Base-by-base conservation (phyloP, 331 rosid species). In the Stylosanthes scabra region DNA sequence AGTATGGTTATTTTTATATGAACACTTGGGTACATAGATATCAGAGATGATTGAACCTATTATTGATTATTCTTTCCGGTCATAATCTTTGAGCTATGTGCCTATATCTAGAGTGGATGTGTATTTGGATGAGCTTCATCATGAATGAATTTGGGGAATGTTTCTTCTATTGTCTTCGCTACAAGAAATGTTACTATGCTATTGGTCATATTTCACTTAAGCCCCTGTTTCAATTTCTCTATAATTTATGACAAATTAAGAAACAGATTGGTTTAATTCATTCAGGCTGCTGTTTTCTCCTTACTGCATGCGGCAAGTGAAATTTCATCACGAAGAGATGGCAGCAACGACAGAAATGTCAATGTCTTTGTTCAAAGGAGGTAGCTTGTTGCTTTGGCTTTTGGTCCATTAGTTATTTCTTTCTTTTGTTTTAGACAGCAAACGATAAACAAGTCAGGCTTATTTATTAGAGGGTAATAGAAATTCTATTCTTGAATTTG, bases 231-330 rank as follows among this genome's bases (percentile, higher is more conserved):
- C 12, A 12, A 54, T 57, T 46, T 66, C 51, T 20, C 66, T 49
- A 78, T 60, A 39, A 29, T 69, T 70, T 56, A 42, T 56, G 59
- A 70, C 52, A 52, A 78, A 77, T 77, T 78, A 68, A 78, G 77
- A 71, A 71, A 56, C 79, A 68, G 73, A 56, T 77, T 66, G 66
- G 31, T 59, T 75, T 67, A 72, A 49, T 78, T 78, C 75, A 79
- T 60, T 66, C 94, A 95, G 99, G 98, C 92, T 75, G 88, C 98
- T 65, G 90, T 88, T 71, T 87, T 84, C 83, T 90, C 96, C 61
- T 88, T 95, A 70, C 64, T 95, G 91, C 96, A 92, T 71, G 99
- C 99, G 80, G 97, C 88, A 49, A 86, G 81, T 40, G 96, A 95
- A 80, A 82, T 95, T 79, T 90, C 97, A 73, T 81, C 92, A 57